Evolutionary conservation across 2,329 filamentous ascomycete species (phyloP).

Genomic region (Pseudogymnoascus verrucosus): DNA sequence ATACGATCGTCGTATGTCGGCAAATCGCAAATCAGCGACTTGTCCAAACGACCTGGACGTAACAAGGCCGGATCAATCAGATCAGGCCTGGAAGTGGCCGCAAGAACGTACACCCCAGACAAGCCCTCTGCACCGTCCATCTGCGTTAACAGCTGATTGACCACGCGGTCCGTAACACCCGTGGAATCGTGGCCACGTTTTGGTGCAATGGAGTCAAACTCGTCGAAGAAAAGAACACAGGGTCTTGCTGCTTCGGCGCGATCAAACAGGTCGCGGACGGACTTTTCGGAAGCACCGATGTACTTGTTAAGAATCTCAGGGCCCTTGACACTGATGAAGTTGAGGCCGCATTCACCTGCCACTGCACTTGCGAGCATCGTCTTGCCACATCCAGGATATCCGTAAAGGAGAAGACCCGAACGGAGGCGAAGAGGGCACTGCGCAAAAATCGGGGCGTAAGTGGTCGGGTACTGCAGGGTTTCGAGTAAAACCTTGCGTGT

Average conservation of each 20-base stretch:
- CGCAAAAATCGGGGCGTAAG: slow-evolving; percentile 95
- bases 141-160: slow-evolving; percentile 95
- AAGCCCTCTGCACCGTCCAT: slow-evolving; percentile 98
- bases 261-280: slow-evolving; percentile 89
- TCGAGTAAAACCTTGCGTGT: slow-evolving; percentile 90
- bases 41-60: slow-evolving; percentile 85
- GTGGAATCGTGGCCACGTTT: slow-evolving; percentile 96
- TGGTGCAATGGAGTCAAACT: slow-evolving; percentile 95
- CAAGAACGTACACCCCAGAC: slow-evolving; percentile 90
- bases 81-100: slow-evolving; percentile 87
- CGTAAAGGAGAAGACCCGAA: slow-evolving; percentile 86
- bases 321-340: slow-evolving; percentile 97
- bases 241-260: slow-evolving; percentile 83
- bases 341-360: slow-evolving; percentile 94
- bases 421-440: slow-evolving; percentile 91
- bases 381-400: slow-evolving; percentile 93
- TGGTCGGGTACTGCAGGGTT: slow-evolving; percentile 93
- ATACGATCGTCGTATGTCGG: slow-evolving; percentile 71
- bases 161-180: slow-evolving; percentile 95
- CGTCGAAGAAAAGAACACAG: slow-evolving; percentile 95
- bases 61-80: slow-evolving; percentile 91
- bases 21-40: slow-evolving; percentile 86
- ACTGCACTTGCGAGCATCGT: slow-evolving; percentile 92
- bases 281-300: slow-evolving; percentile 95
- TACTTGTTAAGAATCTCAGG: slow-evolving; percentile 99